Conservation (phyloP, 768 basidiomycete species). For the Lactifluus pinguis region DNA sequence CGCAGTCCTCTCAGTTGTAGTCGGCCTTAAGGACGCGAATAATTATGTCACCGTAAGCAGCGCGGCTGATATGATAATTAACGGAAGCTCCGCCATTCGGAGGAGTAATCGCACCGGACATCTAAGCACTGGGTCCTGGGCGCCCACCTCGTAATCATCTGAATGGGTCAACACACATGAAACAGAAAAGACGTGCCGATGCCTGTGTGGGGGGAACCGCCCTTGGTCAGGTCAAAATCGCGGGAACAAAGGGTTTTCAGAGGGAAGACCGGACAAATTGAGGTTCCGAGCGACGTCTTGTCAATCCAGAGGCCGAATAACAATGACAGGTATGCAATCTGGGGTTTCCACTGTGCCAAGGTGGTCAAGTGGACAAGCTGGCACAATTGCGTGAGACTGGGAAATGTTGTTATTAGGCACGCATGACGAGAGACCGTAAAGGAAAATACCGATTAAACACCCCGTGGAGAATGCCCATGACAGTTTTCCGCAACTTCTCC, state of each 20-base stretch:
- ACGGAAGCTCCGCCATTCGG: background rate
- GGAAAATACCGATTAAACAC: background rate
- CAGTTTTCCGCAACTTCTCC: background rate
- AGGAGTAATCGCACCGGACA: background rate
- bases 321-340: background rate
- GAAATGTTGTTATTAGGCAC: background rate
- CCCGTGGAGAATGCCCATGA: background rate
- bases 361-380: background rate
- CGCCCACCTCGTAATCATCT: background rate
- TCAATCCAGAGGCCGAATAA: background rate
- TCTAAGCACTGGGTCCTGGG: background rate
- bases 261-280: background rate
- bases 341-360: background rate
- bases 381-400: background rate
- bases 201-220: too few species aligned
- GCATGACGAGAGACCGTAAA: too few species aligned
- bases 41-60: background rate
- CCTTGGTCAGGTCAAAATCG: background rate
- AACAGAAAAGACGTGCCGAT: background rate
- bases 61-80: background rate
- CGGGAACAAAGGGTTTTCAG: background rate
- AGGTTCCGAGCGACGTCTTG: too few species aligned
- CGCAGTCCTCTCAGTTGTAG: too few species aligned
- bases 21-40: background rate
- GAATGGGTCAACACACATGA: background rate